Evolutionary conservation across 83 land plant genomes (phyloP), one percentile per base, ranked within the genome.

Genomic region (Picea abies): DNA sequence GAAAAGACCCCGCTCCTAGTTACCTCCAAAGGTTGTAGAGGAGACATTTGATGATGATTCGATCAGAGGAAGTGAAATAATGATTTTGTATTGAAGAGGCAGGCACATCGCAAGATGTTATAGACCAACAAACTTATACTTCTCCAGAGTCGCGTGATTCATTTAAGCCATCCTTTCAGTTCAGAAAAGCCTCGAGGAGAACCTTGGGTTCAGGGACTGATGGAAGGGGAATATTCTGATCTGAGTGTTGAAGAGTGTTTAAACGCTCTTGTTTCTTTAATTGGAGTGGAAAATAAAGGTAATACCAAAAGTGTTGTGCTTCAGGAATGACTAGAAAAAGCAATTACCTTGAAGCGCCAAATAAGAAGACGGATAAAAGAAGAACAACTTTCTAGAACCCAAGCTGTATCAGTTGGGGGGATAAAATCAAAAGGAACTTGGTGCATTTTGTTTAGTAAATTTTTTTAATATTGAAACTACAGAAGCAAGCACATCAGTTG

Each of bases 181-280:
- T 26, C 4, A 29, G 15, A 29, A 67, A 67, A 29, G 25, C 16
- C 70, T 67, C 22, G 0, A 29, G 71, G 39, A 67, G 71, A 14
- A 35, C 15, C n/a, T n/a, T n/a, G n/a, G n/a, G n/a, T n/a, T n/a
- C n/a, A n/a, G n/a, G n/a, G n/a, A n/a, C n/a, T n/a, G n/a, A n/a
- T n/a, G n/a, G n/a, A n/a, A n/a, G n/a, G n/a, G n/a, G n/a, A n/a
- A n/a, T n/a, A n/a, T n/a, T n/a, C n/a, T n/a, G n/a, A n/a, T n/a
- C n/a, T n/a, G n/a, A n/a, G n/a, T n/a, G n/a, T 96, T 61, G 99
- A 98, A 83, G 99, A 98, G 85, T 94, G 98, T 19, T 90, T 98
- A 22, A 90, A 87, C 86, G 98, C 98, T 12, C 92, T 98, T 83
- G 98, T 93, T 89, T 90, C 98, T 65, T 85, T 98, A 67, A 85